Percentiles rank a stretch among this genome's conserved stretches.
phyloP scores from a whole-genome alignment of 306 rosid species.

The Trifolium dubium region DNA sequence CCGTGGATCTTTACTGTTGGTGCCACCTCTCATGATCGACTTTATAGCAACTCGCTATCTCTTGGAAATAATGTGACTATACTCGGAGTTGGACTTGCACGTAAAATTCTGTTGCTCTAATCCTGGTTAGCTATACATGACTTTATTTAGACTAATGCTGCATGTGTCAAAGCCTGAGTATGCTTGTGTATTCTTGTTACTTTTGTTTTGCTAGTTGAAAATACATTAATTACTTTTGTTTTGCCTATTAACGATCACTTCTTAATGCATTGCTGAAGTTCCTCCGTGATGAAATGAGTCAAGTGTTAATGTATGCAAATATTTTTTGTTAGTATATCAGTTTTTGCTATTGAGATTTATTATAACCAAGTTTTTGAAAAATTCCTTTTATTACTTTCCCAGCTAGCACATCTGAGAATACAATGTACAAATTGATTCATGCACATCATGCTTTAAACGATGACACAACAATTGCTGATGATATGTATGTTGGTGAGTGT shows the following conservation, averaged over 20 bases:
- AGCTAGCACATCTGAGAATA: conserved; percentile 72
- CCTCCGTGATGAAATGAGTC: neutral
- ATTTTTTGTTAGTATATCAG: conserved; percentile 17
- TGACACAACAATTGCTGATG: conserved; percentile 48
- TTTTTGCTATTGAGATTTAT: conserved; percentile 24
- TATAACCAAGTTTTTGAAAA: neutral
- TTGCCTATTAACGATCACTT: neutral
- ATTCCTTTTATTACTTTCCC: conserved; percentile 39
- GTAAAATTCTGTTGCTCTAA: conserved; percentile 59
- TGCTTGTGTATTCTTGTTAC: neutral
- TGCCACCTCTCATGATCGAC: conserved; percentile 86
- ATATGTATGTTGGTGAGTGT: conserved; percentile 88
- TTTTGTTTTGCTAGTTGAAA: no score
- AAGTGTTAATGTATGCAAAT: conserved; percentile 26
- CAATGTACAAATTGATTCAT: conserved; percentile 67
- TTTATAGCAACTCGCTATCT: conserved; percentile 70
- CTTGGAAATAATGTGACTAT: conserved; percentile 90
- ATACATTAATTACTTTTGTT: no score
- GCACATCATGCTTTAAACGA: conserved; percentile 80
- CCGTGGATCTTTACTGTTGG: conserved; percentile 97
- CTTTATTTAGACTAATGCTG: conserved; percentile 12
- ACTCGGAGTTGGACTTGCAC: conserved; percentile 90
- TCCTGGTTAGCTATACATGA: conserved; percentile 34
- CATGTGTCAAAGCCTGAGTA: neutral
- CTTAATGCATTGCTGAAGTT: neutral